phyloP scores from a whole-genome alignment of 352 stramenopile genomes.

The Halophytophthora polymorphica region DNA sequence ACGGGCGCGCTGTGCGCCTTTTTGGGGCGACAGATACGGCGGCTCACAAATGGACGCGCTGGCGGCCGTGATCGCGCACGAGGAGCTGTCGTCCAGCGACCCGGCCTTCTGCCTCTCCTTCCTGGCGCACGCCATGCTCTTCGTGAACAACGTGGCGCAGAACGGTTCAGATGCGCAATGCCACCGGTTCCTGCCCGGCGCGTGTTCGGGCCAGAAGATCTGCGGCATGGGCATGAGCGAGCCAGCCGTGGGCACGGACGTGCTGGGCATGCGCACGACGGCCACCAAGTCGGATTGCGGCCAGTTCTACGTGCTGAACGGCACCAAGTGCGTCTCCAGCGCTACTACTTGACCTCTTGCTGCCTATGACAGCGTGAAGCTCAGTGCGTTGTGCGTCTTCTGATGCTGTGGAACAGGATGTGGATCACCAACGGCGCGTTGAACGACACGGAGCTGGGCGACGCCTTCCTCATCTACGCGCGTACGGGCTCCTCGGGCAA shows the following conservation, averaged over 20 bases:
- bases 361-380: not conserved
- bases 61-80: constrained; percentile 93
- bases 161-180: constrained; percentile 90
- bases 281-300: constrained; percentile 84
- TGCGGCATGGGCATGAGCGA: constrained; percentile 99
- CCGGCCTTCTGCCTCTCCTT: constrained; percentile 98
- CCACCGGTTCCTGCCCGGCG: constrained; percentile 84
- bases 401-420: constrained; percentile 70
- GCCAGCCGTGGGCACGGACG: constrained; percentile 93
- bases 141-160: constrained; percentile 91
- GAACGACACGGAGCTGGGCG: constrained; percentile 92
- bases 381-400: not conserved
- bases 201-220: constrained; percentile 93
- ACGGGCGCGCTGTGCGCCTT: not conserved
- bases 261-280: constrained; percentile 95
- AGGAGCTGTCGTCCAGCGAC: constrained; percentile 96
- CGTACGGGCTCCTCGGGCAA: constrained; percentile 88
- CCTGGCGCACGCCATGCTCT: constrained; percentile 92
- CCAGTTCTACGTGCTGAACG: constrained; percentile 91
- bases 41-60: constrained; percentile 95
- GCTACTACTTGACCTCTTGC: not conserved
- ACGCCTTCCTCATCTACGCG: constrained; percentile 98
- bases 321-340: constrained; percentile 61
- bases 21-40: constrained; percentile 67
- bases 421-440: constrained; percentile 99